These are phyloP conservation scores for Fusarium bulbicola DNA, from an alignment of 2,329 filamentous ascomycete species.

Conservation along the genomic window DNA sequence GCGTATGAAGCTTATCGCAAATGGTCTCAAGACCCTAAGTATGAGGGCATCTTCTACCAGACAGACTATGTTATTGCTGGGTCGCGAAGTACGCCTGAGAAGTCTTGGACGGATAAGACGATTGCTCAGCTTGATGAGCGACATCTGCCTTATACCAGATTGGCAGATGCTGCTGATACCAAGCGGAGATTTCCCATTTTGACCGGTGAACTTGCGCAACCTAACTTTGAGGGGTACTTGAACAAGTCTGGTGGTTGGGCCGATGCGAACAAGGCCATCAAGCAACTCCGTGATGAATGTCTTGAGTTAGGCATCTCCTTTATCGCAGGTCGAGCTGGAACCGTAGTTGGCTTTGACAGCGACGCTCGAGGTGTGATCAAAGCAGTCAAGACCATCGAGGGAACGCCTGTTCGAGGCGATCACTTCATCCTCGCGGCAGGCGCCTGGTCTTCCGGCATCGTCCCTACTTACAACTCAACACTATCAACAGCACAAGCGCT, in stretches of 20 bases:
- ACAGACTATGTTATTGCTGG: slow-evolving; percentile 15
- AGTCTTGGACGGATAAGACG: slow-evolving; percentile 26
- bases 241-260: slow-evolving; percentile 29
- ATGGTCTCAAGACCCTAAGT: slow-evolving; percentile 20
- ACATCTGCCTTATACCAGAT: neutral
- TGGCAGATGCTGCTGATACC: neutral
- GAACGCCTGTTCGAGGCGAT: slow-evolving; percentile 2
- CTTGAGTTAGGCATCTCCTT: slow-evolving; percentile 26
- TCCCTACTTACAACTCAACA: slow-evolving; percentile 21
- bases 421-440: slow-evolving; percentile 29
- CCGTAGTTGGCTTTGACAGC: slow-evolving; percentile 9
- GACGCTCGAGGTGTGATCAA: neutral
- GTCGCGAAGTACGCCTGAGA: neutral
- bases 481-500: slow-evolving; percentile 26
- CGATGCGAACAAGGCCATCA: slow-evolving; percentile 30
- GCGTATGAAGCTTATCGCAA: slow-evolving; percentile 47
- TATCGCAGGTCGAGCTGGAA: slow-evolving; percentile 21
- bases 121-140: slow-evolving; percentile 17
- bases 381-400: neutral
- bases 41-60: slow-evolving; percentile 21
- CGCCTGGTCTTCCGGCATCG: slow-evolving; percentile 15
- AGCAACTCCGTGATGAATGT: slow-evolving; percentile 25
- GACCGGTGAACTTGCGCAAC: slow-evolving; percentile 11
- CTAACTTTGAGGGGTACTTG: slow-evolving; percentile 23
- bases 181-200: slow-evolving; percentile 4